Evolutionary conservation across 2,329 filamentous ascomycete species (phyloP).

Genomic region (Phaeophleospora eucalypticola): DNA sequence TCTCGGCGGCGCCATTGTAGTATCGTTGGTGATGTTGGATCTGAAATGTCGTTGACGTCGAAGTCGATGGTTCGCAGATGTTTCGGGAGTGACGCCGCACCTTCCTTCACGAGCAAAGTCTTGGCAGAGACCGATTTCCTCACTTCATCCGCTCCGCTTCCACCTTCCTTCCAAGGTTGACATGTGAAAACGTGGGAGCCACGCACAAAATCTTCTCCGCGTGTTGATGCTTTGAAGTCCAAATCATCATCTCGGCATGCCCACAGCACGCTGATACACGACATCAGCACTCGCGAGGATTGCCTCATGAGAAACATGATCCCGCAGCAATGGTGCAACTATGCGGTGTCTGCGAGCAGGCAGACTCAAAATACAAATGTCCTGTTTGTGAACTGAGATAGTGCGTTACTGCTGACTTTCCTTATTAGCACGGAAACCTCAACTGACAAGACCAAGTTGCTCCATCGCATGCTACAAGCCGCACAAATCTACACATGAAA

Average conservation of each 20-base stretch:
- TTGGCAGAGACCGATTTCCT: background rate
- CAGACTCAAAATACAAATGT: conserved; percentile 49
- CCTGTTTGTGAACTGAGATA: conserved; percentile 46
- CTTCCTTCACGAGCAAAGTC: background rate
- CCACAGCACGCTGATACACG: background rate
- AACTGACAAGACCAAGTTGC: conserved; percentile 30
- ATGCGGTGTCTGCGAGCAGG: conserved; percentile 43
- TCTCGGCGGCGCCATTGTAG: conserved; percentile 28
- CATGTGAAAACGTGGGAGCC: too few relatives aligned
- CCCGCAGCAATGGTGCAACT: conserved; percentile 32
- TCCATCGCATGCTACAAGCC: conserved; percentile 38
- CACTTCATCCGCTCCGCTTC: too few relatives aligned
- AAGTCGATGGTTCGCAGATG: background rate
- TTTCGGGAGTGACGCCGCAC: conserved; percentile 3
- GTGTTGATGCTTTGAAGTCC: too few relatives aligned
- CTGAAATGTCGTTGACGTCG: background rate
- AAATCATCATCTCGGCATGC: too few relatives aligned
- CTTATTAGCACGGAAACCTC: background rate
- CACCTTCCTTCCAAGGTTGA: too few relatives aligned
- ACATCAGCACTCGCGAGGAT: too few relatives aligned
- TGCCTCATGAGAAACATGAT: conserved; percentile 7
- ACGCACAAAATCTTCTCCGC: too few relatives aligned
- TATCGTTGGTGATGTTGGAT: background rate
- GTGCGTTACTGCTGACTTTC: conserved; percentile 27
- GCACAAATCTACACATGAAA: conserved; percentile 33